Percentiles rank a stretch among this genome's conserved stretches.
phyloP scores from a whole-genome alignment of 176 grass and related monocot species.

The Cenchrus fungigraminus region DNA sequence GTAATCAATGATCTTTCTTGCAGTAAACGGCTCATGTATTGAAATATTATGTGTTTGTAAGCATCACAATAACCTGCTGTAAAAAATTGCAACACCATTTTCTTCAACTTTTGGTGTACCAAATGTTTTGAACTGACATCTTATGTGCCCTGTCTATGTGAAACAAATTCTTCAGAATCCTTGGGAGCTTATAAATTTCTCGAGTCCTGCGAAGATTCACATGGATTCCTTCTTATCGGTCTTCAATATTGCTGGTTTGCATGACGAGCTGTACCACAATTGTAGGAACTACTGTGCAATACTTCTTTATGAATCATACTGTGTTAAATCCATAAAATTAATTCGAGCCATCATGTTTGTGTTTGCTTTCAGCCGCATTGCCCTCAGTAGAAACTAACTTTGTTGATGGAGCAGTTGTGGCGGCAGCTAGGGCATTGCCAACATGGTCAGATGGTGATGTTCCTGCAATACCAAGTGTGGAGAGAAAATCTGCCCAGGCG shows the following conservation, averaged over 20 bases:
- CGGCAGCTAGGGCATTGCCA: slow-evolving; percentile 84
- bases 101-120: neutral
- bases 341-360: slow-evolving; percentile 23
- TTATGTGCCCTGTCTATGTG: neutral
- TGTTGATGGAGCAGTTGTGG: slow-evolving; percentile 82
- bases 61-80: neutral
- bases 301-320: slow-evolving; percentile 2
- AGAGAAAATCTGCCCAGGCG: slow-evolving; percentile 71
- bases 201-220: slow-evolving; percentile 72
- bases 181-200: slow-evolving; percentile 93
- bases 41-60: neutral
- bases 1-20: slow-evolving; percentile 30
- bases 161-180: slow-evolving; percentile 71
- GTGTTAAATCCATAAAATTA: slow-evolving; percentile 9
- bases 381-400: slow-evolving; percentile 67
- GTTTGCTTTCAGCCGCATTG: slow-evolving; percentile 52
- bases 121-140: slow-evolving; percentile 13
- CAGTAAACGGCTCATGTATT: neutral
- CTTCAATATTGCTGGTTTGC: slow-evolving; percentile 90
- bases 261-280: slow-evolving; percentile 85
- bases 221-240: slow-evolving; percentile 87
- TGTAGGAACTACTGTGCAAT: slow-evolving; percentile 46
- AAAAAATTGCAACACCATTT: neutral
- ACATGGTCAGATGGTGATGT: slow-evolving; percentile 87
- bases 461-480: slow-evolving; percentile 76